These are phyloP conservation scores for Kalmusia sp. DNA, from an alignment of 2,329 filamentous ascomycete genomes.

Conservation along the genomic window DNA sequence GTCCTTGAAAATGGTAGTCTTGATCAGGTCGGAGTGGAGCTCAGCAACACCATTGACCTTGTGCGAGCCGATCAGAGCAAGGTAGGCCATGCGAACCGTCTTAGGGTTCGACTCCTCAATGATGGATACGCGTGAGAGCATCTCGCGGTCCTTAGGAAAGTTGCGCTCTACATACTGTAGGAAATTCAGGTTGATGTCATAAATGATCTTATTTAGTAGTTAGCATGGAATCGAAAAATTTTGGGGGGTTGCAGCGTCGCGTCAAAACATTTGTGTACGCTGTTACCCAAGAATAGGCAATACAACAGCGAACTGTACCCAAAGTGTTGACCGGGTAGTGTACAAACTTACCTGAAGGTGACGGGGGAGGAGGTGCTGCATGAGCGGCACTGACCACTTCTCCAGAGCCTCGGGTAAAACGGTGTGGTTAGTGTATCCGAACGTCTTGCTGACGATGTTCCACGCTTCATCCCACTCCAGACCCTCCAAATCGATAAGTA, in stretches of 20 bases:
- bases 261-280: neutral
- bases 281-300: slow-evolving; percentile 3
- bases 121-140: slow-evolving; percentile 88
- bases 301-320: neutral
- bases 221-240: no score
- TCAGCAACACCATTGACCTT: slow-evolving; percentile 99
- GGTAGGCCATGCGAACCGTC: slow-evolving; percentile 96
- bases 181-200: slow-evolving; percentile 96
- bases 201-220: slow-evolving; percentile 73
- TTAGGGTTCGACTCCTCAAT: slow-evolving; percentile 97
- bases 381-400: slow-evolving; percentile 94
- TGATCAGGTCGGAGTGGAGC: slow-evolving; percentile 95
- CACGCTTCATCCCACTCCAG: slow-evolving; percentile 94
- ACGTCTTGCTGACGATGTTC: slow-evolving; percentile 68
- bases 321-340: no score
- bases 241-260: no score
- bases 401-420: slow-evolving; percentile 95
- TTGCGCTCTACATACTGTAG: slow-evolving; percentile 87
- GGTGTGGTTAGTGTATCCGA: slow-evolving; percentile 98
- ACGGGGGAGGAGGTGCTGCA: slow-evolving; percentile 91
- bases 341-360: slow-evolving; percentile 70
- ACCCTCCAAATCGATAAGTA: slow-evolving; percentile 86
- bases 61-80: slow-evolving; percentile 96
- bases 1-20: slow-evolving; percentile 99
- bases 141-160: slow-evolving; percentile 88